phyloP scores from a whole-genome alignment of 352 stramenopile species.

The Globisporangium alternatum region DNA sequence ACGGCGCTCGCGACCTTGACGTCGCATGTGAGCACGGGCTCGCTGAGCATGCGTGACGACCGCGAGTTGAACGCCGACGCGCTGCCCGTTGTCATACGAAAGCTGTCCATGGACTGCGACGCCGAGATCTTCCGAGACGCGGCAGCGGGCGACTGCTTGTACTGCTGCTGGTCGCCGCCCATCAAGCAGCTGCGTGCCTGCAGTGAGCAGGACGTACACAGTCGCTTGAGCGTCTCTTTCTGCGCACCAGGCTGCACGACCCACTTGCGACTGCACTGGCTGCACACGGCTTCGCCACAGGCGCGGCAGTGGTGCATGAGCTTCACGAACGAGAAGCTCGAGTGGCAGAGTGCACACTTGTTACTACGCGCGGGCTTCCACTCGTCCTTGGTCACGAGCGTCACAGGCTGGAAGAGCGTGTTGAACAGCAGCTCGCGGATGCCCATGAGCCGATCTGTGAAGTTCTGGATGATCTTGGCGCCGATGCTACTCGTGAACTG shows the following conservation, averaged over 20 bases:
- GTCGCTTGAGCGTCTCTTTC: conserved; percentile 60
- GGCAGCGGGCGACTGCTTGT: conserved; percentile 21
- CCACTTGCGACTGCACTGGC: conserved; percentile 82
- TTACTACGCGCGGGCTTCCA: conserved; percentile 63
- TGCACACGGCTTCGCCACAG: conserved; percentile 80
- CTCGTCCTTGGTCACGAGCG: conserved; percentile 46
- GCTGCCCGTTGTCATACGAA: conserved; percentile 20
- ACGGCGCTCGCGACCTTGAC: conserved; percentile 74
- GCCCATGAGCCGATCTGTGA: conserved; percentile 70
- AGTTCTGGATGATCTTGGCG: conserved; percentile 75
- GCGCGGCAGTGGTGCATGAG: conserved; percentile 76
- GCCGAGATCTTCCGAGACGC: conserved; percentile 11
- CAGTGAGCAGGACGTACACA: conserved; percentile 81
- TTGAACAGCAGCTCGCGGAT: conserved; percentile 84
- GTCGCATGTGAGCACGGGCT: conserved; percentile 26
- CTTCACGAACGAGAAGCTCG: conserved; percentile 71
- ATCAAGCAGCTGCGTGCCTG: conserved; percentile 62
- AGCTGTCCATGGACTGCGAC: conserved; percentile 13
- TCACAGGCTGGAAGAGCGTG: conserved; percentile 75
- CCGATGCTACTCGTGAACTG: conserved; percentile 60
- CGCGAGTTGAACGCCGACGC: conserved; percentile 1
- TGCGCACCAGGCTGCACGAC: conserved; percentile 59
- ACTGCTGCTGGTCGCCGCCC: conserved; percentile 17
- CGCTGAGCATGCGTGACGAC: conserved; percentile 7
- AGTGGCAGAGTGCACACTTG: conserved; percentile 65